Evolutionary conservation across 768 basidiomycete genomes (phyloP).

Genomic region (Tulasnella sp.): DNA sequence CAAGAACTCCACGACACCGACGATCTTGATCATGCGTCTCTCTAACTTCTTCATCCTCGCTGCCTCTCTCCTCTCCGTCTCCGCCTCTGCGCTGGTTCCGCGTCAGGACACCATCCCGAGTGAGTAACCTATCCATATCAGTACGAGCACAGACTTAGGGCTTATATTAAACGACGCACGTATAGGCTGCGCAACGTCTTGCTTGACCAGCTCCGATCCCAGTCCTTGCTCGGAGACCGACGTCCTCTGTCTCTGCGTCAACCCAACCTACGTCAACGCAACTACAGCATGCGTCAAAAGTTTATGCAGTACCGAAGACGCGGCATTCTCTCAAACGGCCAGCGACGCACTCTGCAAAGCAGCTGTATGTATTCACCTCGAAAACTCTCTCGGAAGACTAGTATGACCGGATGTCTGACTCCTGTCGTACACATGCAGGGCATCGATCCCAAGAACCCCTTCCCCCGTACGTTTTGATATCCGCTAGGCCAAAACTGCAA

Average conservation of each 20-base stretch:
- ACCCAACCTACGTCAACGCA: neutral
- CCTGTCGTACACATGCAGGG: neutral
- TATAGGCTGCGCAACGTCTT: neutral
- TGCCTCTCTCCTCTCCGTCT: conserved; percentile 26
- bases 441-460: neutral
- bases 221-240: neutral
- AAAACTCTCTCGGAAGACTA: neutral
- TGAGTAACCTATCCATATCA: neutral
- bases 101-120: conserved; percentile 9
- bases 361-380: neutral
- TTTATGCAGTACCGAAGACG: neutral
- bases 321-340: neutral
- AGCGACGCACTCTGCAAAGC: neutral
- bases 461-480: neutral
- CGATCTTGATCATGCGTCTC: conserved; percentile 41
- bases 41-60: conserved; percentile 29
- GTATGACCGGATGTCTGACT: neutral
- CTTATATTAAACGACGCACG: neutral
- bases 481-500: neutral
- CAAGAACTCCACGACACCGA: neutral
- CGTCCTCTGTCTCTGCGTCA: neutral
- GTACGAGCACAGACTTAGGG: neutral
- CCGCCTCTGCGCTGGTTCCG: conserved; percentile 27
- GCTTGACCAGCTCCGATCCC: neutral
- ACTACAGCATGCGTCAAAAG: neutral